phyloP scores from a whole-genome alignment of 768 basidiomycete species.

The Hygrophorus russula region DNA sequence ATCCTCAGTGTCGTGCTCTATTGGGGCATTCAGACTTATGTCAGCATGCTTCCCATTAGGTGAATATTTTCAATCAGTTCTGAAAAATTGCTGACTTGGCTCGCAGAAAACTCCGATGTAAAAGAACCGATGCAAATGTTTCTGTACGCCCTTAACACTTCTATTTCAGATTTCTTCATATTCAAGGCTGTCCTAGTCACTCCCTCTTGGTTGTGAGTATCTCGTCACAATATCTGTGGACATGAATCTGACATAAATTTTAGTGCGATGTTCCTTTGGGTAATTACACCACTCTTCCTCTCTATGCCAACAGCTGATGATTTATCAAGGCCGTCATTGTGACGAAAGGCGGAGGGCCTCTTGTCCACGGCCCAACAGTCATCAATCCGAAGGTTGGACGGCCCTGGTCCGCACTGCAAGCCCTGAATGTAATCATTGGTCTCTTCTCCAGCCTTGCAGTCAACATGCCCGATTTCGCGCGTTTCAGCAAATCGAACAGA shows the following conservation, averaged over 20 bases:
- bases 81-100: not conserved
- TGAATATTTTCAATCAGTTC: not conserved
- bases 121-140: not conserved
- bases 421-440: slow-evolving; percentile 5
- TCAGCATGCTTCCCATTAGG: slow-evolving; percentile 7
- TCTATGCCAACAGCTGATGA: not conserved
- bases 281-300: not conserved
- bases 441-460: slow-evolving; percentile 7
- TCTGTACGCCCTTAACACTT: not conserved
- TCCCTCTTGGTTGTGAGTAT: slow-evolving; percentile 4
- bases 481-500: slow-evolving; percentile 2
- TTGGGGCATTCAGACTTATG: slow-evolving; percentile 5
- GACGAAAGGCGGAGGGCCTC: slow-evolving; percentile 4
- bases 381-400: slow-evolving; percentile 2
- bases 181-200: slow-evolving; percentile 5
- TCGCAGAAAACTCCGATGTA: slow-evolving; percentile 6
- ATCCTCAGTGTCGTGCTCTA: slow-evolving; percentile 6
- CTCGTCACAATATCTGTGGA: not conserved
- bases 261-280: slow-evolving; percentile 6
- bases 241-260: not conserved
- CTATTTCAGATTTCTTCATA: slow-evolving; percentile 3
- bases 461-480: slow-evolving; percentile 8
- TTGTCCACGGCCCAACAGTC: slow-evolving; percentile 1
- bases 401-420: slow-evolving; percentile 2
- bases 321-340: slow-evolving; percentile 4